Percentiles rank a stretch among this genome's conserved stretches.
phyloP scores from a whole-genome alignment of 2,329 filamentous ascomycete species.

The Ceratocystis papillata region DNA sequence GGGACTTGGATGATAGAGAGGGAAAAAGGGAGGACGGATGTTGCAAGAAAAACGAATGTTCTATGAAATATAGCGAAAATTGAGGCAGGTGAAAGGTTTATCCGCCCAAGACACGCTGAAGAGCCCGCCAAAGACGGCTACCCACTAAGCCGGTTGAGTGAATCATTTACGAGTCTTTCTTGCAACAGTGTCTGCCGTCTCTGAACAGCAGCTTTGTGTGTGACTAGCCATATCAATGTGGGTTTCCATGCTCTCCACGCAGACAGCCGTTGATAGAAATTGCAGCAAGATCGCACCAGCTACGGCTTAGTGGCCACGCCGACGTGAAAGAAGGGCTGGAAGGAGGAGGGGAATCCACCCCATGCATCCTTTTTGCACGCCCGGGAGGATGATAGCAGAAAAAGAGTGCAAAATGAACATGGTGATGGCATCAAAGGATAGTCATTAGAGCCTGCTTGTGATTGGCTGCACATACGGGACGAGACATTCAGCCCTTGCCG shows the following conservation, averaged over 20 bases:
- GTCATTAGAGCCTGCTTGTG: not conserved
- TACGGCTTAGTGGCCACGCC: not conserved
- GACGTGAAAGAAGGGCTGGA: not conserved
- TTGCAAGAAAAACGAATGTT: no score
- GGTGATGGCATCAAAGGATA: not conserved
- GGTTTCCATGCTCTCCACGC: not conserved
- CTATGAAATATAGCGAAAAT: no score
- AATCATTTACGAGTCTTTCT: not conserved
- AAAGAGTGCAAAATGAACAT: not conserved
- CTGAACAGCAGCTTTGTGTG: not conserved
- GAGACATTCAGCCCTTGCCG: conserved; percentile 9
- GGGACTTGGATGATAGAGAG: not conserved
- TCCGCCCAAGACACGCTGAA: no score
- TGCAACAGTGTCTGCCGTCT: not conserved
- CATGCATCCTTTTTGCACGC: not conserved
- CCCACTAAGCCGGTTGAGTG: no score
- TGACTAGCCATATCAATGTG: not conserved
- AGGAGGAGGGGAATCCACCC: not conserved
- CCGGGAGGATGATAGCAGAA: not conserved
- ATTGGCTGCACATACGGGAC: conserved; percentile 18
- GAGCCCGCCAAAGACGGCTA: no score
- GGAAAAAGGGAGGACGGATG: no score
- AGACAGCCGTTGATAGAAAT: not conserved
- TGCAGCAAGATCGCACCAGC: not conserved
- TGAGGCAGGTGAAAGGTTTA: no score